Evolutionary conservation across 306 rosid species (phyloP).

Genomic region (Cucurbita argyrosperma): DNA sequence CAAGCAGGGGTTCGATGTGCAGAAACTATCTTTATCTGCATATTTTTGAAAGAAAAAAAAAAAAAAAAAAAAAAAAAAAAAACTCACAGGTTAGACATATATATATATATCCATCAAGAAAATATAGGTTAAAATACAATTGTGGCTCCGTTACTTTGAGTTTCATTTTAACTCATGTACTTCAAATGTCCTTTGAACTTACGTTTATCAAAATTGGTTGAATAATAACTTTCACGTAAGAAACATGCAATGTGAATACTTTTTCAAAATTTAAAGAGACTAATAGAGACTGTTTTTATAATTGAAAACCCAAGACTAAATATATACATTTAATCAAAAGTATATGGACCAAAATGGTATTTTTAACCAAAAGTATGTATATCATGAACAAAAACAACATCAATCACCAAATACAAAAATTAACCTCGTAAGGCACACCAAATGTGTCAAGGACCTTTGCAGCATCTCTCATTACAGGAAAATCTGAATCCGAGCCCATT

Average conservation of each 20-base stretch:
- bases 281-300: too few relatives aligned
- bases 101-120: not conserved
- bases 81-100: not conserved
- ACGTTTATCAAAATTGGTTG: too few relatives aligned
- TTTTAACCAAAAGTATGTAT: not conserved
- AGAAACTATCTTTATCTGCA: slow-evolving; percentile 74
- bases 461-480: slow-evolving; percentile 79
- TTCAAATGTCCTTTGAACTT: too few relatives aligned
- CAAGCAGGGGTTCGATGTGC: slow-evolving; percentile 80
- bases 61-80: not conserved
- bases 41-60: not conserved
- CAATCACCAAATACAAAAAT: not conserved
- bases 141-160: not conserved
- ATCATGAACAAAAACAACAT: not conserved
- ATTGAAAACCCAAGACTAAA: too few relatives aligned
- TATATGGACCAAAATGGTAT: too few relatives aligned
- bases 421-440: slow-evolving; percentile 69
- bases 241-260: too few relatives aligned
- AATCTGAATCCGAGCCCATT: slow-evolving; percentile 98
- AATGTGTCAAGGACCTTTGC: slow-evolving; percentile 57
- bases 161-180: too few relatives aligned
- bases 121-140: too few relatives aligned
- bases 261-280: too few relatives aligned
- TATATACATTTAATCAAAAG: too few relatives aligned
- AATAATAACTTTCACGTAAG: too few relatives aligned